Percentiles rank a stretch among this genome's conserved stretches.
These are phyloP conservation scores for Ogataea sp. DNA, from an alignment of 805 yeast species.

Conservation along the genomic window DNA sequence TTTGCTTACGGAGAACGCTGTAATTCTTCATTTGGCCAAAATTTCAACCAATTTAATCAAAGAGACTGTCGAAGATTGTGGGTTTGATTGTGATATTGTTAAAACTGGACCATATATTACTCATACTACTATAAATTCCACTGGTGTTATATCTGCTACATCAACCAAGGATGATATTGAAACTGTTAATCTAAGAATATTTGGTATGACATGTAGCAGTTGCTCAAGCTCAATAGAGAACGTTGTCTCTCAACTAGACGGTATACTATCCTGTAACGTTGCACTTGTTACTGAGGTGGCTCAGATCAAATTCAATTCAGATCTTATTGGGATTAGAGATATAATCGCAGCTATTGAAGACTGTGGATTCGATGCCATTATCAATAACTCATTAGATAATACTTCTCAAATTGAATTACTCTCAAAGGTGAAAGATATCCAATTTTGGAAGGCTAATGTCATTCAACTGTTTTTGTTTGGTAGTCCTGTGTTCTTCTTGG, in stretches of 20 bases:
- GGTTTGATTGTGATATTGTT: constrained; percentile 41
- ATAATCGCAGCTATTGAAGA: constrained; percentile 46
- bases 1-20: constrained; percentile 67
- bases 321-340: constrained; percentile 52
- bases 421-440: constrained; percentile 62
- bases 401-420: constrained; percentile 63
- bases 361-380: constrained; percentile 44
- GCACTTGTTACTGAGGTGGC: constrained; percentile 50
- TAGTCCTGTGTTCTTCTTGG: constrained; percentile 46
- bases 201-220: constrained; percentile 57
- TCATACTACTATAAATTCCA: too few relatives aligned
- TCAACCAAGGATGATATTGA: constrained; percentile 3
- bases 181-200: constrained; percentile 27
- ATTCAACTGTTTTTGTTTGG: constrained; percentile 48
- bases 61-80: constrained; percentile 37
- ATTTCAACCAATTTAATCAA: constrained; percentile 32
- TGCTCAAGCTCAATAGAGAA: constrained; percentile 43
- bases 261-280: constrained; percentile 42
- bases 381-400: constrained; percentile 44
- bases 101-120: too few relatives aligned
- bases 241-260: constrained; percentile 35
- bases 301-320: constrained; percentile 41
- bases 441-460: constrained; percentile 58
- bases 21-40: constrained; percentile 36
- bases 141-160: too few relatives aligned